Conservation (phyloP, 73 alveolate genomes). For the Effrenium voratum region DNA sequence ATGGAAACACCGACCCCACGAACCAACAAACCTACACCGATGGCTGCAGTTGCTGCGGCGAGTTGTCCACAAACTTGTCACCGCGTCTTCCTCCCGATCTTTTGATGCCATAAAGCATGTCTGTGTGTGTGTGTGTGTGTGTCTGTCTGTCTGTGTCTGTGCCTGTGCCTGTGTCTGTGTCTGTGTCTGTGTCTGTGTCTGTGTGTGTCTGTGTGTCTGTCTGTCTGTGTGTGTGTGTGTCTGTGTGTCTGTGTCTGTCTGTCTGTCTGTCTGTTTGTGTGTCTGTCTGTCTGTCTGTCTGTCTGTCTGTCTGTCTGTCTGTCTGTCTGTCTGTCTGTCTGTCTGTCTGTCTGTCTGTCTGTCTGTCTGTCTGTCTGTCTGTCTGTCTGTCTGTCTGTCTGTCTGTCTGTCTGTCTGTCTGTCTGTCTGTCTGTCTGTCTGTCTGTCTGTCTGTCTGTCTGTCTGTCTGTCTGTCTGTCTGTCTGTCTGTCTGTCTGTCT, state of each 20-base stretch:
- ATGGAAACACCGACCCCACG: too few relatives aligned
- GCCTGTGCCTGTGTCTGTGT: not conserved
- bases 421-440: not conserved
- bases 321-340: conserved; percentile 42
- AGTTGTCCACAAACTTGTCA: too few relatives aligned
- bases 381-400: conserved; percentile 38
- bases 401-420: conserved; percentile 23
- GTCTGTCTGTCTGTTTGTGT: not conserved
- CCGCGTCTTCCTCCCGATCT: too few relatives aligned
- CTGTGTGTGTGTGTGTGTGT: too few relatives aligned
- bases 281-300: not conserved
- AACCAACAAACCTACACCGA: too few relatives aligned
- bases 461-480: not conserved
- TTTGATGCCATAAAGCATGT: too few relatives aligned
- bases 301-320: conserved; percentile 37
- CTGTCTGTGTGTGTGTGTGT: not conserved
- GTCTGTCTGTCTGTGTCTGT: too few relatives aligned
- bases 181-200: not conserved
- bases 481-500: too few relatives aligned
- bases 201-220: not conserved
- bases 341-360: conserved; percentile 36
- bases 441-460: not conserved
- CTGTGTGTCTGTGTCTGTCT: not conserved
- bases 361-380: conserved; percentile 25
- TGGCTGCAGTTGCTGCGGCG: too few relatives aligned